Evolutionary conservation across 768 basidiomycete species (phyloP).

Genomic region (Udeniomyces megalosporus): DNA sequence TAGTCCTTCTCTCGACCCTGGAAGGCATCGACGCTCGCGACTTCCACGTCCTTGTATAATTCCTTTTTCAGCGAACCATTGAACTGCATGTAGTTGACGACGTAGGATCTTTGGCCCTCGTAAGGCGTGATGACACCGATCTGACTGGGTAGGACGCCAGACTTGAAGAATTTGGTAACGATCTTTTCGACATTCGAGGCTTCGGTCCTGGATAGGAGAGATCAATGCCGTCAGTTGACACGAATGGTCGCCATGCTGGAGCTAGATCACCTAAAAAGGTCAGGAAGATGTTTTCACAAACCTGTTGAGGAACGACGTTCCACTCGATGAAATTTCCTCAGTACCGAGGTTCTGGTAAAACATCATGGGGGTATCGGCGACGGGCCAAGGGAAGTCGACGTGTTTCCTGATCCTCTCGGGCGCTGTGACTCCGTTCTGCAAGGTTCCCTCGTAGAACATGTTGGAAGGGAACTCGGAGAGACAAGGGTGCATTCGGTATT

Average conservation of each 20-base stretch:
- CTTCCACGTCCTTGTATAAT: constrained; percentile 97
- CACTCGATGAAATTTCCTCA: constrained; percentile 95
- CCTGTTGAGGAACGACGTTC: constrained; percentile 96
- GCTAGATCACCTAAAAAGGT: too few species aligned
- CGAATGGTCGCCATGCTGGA: too few species aligned
- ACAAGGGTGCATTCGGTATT: constrained; percentile 99
- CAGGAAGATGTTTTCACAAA: too few species aligned
- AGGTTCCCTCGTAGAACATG: constrained; percentile 98
- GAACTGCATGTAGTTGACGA: constrained; percentile 99
- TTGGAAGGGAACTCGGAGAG: constrained; percentile 98
- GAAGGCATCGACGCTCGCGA: constrained; percentile 97
- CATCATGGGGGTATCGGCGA: constrained; percentile 95
- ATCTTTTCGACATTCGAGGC: constrained; percentile 99
- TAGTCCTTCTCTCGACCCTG: constrained; percentile 99
- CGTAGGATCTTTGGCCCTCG: constrained; percentile 94
- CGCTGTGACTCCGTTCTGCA: constrained; percentile 98
- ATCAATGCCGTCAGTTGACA: background rate
- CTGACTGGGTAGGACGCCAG: constrained; percentile 83
- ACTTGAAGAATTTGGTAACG: constrained; percentile 99
- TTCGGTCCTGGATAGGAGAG: constrained; percentile 51
- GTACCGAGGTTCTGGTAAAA: constrained; percentile 99
- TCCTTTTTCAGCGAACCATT: constrained; percentile 99
- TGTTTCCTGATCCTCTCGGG: constrained; percentile 94
- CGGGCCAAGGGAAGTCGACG: constrained; percentile 98
- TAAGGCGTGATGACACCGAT: constrained; percentile 99